A percentile compares a stretch with the other conserved stretches of the same genome.
These are phyloP conservation scores for Incumbomyces lentus DNA, from an alignment of 2,329 filamentous ascomycete species.

Conservation along the genomic window DNA sequence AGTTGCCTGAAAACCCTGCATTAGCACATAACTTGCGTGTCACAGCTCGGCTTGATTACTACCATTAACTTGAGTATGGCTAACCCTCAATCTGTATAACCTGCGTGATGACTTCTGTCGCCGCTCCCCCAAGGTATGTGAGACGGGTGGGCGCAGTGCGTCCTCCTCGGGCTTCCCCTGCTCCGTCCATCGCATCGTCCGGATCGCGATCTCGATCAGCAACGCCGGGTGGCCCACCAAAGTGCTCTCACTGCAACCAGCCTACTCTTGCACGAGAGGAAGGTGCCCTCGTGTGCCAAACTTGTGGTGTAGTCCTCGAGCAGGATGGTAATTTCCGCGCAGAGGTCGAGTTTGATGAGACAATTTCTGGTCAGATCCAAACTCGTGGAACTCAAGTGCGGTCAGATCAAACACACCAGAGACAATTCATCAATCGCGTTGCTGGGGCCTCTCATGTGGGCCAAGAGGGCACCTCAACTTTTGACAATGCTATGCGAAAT, in stretches of 20 bases:
- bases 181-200: not conserved
- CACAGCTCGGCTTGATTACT: no score
- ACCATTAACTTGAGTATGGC: no score
- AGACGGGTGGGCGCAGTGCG: not conserved
- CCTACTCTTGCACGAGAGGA: not conserved
- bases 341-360: slow-evolving; percentile 86
- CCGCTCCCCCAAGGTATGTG: not conserved
- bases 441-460: slow-evolving; percentile 29
- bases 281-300: slow-evolving; percentile 51
- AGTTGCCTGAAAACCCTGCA: no score
- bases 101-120: not conserved
- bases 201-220: slow-evolving; percentile 1
- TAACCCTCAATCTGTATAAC: no score
- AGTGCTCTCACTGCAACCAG: not conserved
- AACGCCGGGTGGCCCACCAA: slow-evolving; percentile 3
- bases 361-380: slow-evolving; percentile 70
- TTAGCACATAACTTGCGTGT: no score
- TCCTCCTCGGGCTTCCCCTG: slow-evolving; percentile 2
- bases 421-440: slow-evolving; percentile 41
- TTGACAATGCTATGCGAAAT: slow-evolving; percentile 13
- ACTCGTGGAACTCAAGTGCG: slow-evolving; percentile 84
- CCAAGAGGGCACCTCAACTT: slow-evolving; percentile 27
- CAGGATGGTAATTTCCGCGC: slow-evolving; percentile 78
- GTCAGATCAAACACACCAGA: slow-evolving; percentile 70
- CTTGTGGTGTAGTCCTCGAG: slow-evolving; percentile 74